phyloP scores from a whole-genome alignment of 1,284 basidiomycete species.

The Inonotus obliquus region DNA sequence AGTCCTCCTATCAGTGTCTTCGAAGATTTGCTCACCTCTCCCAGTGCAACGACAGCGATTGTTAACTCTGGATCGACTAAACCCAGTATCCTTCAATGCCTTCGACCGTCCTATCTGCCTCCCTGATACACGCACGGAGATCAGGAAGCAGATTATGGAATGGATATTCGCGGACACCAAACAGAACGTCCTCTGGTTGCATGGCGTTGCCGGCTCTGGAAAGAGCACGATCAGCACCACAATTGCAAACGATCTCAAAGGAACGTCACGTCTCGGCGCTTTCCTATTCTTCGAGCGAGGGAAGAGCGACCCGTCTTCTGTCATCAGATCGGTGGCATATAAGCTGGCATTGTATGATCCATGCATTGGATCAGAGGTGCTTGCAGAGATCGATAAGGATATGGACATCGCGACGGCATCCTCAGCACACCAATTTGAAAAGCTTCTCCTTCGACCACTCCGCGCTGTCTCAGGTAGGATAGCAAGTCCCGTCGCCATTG shows the following conservation, averaged over 20 bases:
- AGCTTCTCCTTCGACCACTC: neutral
- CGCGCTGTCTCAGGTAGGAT: too few relatives aligned
- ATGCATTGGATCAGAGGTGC: neutral
- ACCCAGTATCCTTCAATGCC: neutral
- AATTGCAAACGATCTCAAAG: neutral
- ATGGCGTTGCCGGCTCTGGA: slow-evolving; percentile 1
- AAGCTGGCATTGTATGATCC: slow-evolving; percentile 20
- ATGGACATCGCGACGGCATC: neutral
- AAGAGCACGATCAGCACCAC: neutral
- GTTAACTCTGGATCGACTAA: too few relatives aligned
- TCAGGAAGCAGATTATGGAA: neutral
- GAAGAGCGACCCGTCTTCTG: slow-evolving; percentile 17
- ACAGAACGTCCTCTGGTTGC: neutral
- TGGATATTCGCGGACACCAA: neutral
- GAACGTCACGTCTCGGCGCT: slow-evolving; percentile 1
- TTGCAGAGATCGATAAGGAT: neutral
- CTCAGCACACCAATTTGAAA: neutral
- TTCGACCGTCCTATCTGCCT: neutral
- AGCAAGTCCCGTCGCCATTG: neutral
- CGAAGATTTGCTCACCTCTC: slow-evolving; percentile 21
- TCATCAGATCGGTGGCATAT: slow-evolving; percentile 22
- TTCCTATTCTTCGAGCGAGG: slow-evolving; percentile 20
- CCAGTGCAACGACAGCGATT: neutral
- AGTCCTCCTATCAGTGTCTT: neutral
- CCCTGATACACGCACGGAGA: neutral